Conservation (phyloP, 345 rosid genomes). For the Eucalyptus curtisii region DNA sequence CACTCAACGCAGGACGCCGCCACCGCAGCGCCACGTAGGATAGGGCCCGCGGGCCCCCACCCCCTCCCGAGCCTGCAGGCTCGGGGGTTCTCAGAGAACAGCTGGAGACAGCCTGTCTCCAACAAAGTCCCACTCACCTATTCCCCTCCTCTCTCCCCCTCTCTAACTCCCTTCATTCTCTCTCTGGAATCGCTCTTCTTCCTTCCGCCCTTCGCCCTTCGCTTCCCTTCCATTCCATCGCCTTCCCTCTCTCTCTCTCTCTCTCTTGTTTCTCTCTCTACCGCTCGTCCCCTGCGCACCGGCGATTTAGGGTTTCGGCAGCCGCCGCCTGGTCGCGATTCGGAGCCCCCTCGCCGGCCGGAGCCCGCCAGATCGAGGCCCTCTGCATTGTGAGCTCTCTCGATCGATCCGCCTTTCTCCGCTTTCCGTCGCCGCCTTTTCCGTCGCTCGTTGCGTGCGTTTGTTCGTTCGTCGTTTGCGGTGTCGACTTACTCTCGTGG, state of each 20-base stretch:
- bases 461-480: background rate
- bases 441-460: background rate
- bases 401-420: background rate
- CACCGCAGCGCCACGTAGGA: constrained; percentile 17
- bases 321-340: constrained; percentile 4
- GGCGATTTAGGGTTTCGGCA: constrained; percentile 34
- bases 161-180: background rate
- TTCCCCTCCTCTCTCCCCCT: constrained; percentile 26
- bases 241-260: background rate
- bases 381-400: constrained; percentile 47
- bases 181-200: background rate
- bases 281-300: background rate
- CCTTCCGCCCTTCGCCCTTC: background rate
- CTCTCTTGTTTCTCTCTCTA: background rate
- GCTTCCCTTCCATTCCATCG: background rate
- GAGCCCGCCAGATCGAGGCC: constrained; percentile 37
- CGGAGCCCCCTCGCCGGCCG: background rate
- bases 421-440: background rate
- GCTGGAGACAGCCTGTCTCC: constrained; percentile 99
- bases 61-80: constrained; percentile 29
- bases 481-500: background rate
- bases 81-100: constrained; percentile 56
- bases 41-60: background rate
- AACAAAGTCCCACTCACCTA: constrained; percentile 83
- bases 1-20: background rate